Percentiles rank a stretch among this genome's conserved stretches.
Conservation (phyloP, 257 asterid genomes). For the Vinca minor region DNA sequence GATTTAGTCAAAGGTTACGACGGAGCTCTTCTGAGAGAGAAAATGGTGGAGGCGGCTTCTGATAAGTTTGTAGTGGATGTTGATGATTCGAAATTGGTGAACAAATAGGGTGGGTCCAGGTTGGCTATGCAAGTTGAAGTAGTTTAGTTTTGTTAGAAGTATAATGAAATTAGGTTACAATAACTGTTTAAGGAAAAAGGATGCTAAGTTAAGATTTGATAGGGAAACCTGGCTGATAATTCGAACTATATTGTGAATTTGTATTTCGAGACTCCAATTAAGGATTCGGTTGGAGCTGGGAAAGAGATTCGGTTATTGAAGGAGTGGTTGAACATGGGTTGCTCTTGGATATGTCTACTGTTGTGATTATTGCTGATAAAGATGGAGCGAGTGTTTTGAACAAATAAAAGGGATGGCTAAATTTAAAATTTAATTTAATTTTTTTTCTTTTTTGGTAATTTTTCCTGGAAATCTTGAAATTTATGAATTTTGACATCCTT, state of each 20-base stretch:
- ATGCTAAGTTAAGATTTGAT: constrained; percentile 58
- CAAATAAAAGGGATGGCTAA: constrained; percentile 29
- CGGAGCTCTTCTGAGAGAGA: constrained; percentile 83
- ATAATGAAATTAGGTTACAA: constrained; percentile 49
- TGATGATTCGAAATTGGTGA: constrained; percentile 72
- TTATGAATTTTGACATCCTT: neutral
- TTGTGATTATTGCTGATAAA: constrained; percentile 71
- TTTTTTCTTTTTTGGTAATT: neutral
- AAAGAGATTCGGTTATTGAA: constrained; percentile 64
- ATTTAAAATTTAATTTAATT: neutral
- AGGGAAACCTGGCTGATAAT: constrained; percentile 89
- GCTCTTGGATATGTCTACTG: constrained; percentile 53
- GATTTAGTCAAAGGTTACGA: constrained; percentile 94
- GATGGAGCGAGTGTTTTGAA: constrained; percentile 51
- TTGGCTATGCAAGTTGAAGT: constrained; percentile 96
- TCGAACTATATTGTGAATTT: constrained; percentile 78
- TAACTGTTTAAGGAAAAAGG: constrained; percentile 69
- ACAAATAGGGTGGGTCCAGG: constrained; percentile 80
- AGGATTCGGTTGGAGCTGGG: constrained; percentile 60
- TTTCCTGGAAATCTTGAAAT: neutral
- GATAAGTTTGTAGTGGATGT: constrained; percentile 76
- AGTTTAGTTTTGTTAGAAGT: constrained; percentile 82
- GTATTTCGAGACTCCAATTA: constrained; percentile 82
- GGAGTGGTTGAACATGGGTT: constrained; percentile 80
- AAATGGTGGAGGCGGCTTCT: constrained; percentile 92